Evolutionary conservation across 2,329 filamentous ascomycete species (phyloP).

Genomic region (Teratosphaeria destructans): DNA sequence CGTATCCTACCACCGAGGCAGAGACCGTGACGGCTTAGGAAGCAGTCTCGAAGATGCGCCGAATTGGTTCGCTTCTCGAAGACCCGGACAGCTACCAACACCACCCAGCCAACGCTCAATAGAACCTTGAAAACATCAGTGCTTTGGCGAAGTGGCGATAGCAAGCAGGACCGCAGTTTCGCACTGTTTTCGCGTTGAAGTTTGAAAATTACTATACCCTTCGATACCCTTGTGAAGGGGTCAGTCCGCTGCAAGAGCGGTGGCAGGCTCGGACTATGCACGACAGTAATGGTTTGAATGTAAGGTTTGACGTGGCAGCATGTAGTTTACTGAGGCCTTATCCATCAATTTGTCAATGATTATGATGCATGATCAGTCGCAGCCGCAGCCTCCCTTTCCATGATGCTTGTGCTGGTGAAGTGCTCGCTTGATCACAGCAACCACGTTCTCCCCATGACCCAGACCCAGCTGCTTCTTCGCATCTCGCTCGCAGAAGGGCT

Average conservation of each 20-base stretch:
- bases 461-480: slow-evolving; percentile 11
- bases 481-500: slow-evolving; percentile 18
- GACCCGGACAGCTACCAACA: background rate
- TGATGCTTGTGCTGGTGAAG: slow-evolving; percentile 14
- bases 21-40: background rate
- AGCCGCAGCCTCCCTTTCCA: slow-evolving; percentile 26
- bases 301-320: background rate
- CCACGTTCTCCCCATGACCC: slow-evolving; percentile 7
- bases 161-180: background rate
- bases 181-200: background rate
- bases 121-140: background rate
- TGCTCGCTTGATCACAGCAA: slow-evolving; percentile 9
- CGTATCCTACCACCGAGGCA: slow-evolving; percentile 1
- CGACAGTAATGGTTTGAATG: background rate
- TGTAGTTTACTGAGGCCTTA: background rate
- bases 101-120: too few species aligned
- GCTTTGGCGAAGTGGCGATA: background rate
- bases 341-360: background rate
- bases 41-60: background rate
- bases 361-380: slow-evolving; percentile 10
- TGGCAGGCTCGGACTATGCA: background rate
- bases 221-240: background rate
- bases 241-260: background rate
- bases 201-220: background rate
- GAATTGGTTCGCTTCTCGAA: background rate